These are phyloP conservation scores for Aspergillus quadrilineatus DNA, from an alignment of 2,329 filamentous ascomycete genomes.

Conservation along the genomic window DNA sequence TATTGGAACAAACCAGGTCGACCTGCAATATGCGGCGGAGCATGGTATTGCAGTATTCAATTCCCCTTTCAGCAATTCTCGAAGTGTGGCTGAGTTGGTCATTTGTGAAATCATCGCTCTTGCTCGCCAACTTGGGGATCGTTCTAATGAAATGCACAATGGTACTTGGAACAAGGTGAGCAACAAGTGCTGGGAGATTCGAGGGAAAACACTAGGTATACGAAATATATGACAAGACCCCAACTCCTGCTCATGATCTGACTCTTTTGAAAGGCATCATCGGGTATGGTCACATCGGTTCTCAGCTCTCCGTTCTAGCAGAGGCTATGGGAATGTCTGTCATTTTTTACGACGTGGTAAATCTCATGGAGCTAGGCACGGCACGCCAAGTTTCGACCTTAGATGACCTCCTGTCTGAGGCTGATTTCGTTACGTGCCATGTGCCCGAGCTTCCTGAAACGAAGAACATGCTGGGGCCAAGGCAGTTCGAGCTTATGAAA, in stretches of 20 bases:
- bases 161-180: constrained; percentile 99
- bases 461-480: constrained; percentile 80
- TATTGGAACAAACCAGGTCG: constrained; percentile 75
- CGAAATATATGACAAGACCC: no score
- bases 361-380: constrained; percentile 90
- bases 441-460: constrained; percentile 93
- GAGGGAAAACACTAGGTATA: constrained; percentile 88
- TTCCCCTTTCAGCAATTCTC: constrained; percentile 96
- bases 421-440: constrained; percentile 93
- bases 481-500: constrained; percentile 86
- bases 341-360: constrained; percentile 94
- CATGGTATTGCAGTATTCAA: constrained; percentile 93
- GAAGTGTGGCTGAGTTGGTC: constrained; percentile 93
- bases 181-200: constrained; percentile 94
- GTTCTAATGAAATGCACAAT: constrained; percentile 88
- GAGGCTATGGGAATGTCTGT: constrained; percentile 98
- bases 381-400: constrained; percentile 78
- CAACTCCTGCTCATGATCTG: constrained; percentile 5
- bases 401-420: constrained; percentile 69
- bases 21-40: constrained; percentile 46
- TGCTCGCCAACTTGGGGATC: constrained; percentile 87
- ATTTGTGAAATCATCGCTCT: constrained; percentile 91
- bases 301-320: constrained; percentile 89
- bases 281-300: constrained; percentile 96
- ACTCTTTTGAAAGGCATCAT: constrained; percentile 66